Base-by-base conservation (phyloP, 1,139 yeast species). In the Torulaspora pretoriensis region DNA sequence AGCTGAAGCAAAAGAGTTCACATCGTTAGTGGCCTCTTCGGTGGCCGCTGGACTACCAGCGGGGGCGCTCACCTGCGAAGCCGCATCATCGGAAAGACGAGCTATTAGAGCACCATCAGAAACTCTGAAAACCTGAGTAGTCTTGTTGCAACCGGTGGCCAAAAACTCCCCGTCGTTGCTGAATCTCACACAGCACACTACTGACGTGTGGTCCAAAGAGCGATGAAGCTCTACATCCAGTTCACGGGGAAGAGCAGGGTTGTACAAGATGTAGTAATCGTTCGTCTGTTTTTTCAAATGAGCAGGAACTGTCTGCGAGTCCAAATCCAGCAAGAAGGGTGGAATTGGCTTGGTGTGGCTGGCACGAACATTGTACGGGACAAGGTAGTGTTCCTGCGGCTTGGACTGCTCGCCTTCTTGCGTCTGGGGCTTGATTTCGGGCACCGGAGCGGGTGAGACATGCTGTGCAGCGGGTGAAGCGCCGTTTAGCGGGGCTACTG, bases 71-170 rank as follows among this genome's bases (percentile, higher is more conserved):
- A 28, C 53, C 33, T 57, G 56, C 10, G 69, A 57, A 33, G 75
- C 72, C 52, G 80, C 76, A 62, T 90, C 96, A 67, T 92, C 97
- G 55, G 86, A 82, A 56, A 92, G 76, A 60, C 83, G 80, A 46
- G 96, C 95, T 50, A 89, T 80, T 53, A 88, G 73, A 61, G 87
- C 94, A 55, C 98, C 98, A 24, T 95, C 85, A 60, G 85, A 84
- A 38, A 90, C 97, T 56, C 85, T 86, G 69, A 83, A 92, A 50
- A 92, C 96, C 67, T 89, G 97, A 8, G 97, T 95, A 35, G 95
- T 81, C 64, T 92, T 88, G 71, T 92, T 92, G 71, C 97, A 90
- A 36, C 98, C 98, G 19, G 98, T 92, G 19, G 98, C 98, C 58
- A 92, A 77, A 64, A 78, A 87, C 68, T 87, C 86, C 52, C 97